These are phyloP conservation scores for Beta corolliflora DNA, from an alignment of 179 eudicot species.

Conservation along the genomic window DNA sequence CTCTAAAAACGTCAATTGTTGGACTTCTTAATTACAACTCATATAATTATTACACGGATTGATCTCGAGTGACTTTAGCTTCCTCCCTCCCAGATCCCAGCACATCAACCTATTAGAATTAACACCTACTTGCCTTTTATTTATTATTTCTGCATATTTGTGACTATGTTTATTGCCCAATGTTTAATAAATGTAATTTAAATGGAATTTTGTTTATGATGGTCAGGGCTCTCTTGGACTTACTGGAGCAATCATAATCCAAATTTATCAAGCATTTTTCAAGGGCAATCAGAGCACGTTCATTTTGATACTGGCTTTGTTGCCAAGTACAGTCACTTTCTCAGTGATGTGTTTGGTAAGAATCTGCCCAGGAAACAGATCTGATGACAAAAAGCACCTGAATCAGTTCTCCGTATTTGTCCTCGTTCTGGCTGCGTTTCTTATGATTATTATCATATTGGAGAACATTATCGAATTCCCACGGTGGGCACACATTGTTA, in stretches of 20 bases:
- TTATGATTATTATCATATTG: slow-evolving; percentile 56
- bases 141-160: neutral
- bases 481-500: slow-evolving; percentile 37
- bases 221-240: slow-evolving; percentile 86
- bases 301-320: slow-evolving; percentile 65
- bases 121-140: too few relatives aligned
- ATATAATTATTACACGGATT: too few relatives aligned
- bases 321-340: slow-evolving; percentile 54
- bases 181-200: neutral
- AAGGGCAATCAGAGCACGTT: slow-evolving; percentile 53
- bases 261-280: slow-evolving; percentile 62
- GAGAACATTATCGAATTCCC: slow-evolving; percentile 52
- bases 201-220: neutral
- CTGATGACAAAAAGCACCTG: slow-evolving; percentile 57
- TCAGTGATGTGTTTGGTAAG: slow-evolving; percentile 64
- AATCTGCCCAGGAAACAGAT: slow-evolving; percentile 33
- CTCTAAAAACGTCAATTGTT: too few relatives aligned
- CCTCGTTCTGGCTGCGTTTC: slow-evolving; percentile 52
- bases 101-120: too few relatives aligned
- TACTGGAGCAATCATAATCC: slow-evolving; percentile 80
- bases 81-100: too few relatives aligned
- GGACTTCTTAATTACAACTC: too few relatives aligned
- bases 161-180: neutral
- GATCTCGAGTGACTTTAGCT: too few relatives aligned
- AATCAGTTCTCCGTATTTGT: slow-evolving; percentile 58